Evolutionary conservation across 495 filamentous ascomycete genomes (phyloP), one percentile per base, ranked within the genome.

Genomic region (Collariella sp.): DNA sequence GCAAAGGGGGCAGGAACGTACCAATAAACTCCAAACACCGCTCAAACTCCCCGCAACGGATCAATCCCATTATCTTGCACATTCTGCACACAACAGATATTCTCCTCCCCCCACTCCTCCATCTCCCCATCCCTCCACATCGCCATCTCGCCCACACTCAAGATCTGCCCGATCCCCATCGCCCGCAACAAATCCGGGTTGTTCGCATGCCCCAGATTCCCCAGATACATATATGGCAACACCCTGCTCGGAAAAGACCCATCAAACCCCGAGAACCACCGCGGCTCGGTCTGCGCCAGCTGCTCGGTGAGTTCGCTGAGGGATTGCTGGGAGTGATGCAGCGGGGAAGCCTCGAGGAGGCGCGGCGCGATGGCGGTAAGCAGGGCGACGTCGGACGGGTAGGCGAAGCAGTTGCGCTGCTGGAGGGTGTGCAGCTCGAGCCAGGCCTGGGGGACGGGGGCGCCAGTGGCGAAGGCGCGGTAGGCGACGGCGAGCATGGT

Each of bases 31-130:
- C 82, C 26, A 98, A 72, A 61, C 93, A 97, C 36, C 84, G 76
- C 61, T 84, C 82, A 72, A 95, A 95, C 55, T 96, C 89, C 80
- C 46, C 85, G 91, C 62, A 98, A 69, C 5, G 89, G 83, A 64
- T 98, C 93, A 52, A 97, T 91, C 22, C 93, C 93, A 60, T 98
- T 98, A 60, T 98, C 93, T 66, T 97, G 93, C 13, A 98, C 88
- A 18, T 85, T 75, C 59, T 88, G 82, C 38, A 98, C 80, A 39
- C 82, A 76, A 69, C 94, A 81, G 18, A 93, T 63, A 46, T 91
- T 90, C 24, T 89, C 84, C 15, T 69, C 59, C 0, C 84, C 85
- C 83, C 87, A 94, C 26, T 70, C 73, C 24, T 80, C 76, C 22
- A 82, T 67, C 51, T 89, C 83, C 11, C 78, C 76, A 16, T 83